Evolutionary conservation across 176 grass and related monocot species (phyloP).

Genomic region (Puya raimondii): DNA sequence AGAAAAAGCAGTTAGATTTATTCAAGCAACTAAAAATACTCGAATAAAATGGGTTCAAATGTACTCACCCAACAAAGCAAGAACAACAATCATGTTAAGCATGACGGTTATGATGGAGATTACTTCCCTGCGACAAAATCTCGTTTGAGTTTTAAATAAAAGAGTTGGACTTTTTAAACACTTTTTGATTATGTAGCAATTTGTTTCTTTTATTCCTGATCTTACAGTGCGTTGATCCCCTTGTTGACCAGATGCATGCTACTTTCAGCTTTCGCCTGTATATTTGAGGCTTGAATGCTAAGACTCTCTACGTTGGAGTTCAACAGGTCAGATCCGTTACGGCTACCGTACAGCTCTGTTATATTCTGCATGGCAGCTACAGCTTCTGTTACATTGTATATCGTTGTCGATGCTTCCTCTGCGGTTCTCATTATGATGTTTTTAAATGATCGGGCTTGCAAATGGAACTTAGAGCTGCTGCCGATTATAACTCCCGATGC

Average conservation of each 20-base stretch:
- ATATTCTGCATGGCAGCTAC: conserved; percentile 53
- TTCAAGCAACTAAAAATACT: not conserved
- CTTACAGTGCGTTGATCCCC: conserved; percentile 73
- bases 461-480: conserved; percentile 48
- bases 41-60: not conserved
- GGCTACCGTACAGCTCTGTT: conserved; percentile 28
- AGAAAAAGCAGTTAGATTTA: conserved; percentile 12
- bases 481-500: conserved; percentile 41
- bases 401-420: conserved; percentile 43
- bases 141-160: not conserved
- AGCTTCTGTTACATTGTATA: conserved; percentile 65
- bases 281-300: conserved; percentile 45
- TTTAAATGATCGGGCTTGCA: conserved; percentile 48
- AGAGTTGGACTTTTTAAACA: not conserved
- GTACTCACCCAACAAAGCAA: conserved; percentile 49
- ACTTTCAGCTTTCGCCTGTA: conserved; percentile 48
- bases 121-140: conserved; percentile 35
- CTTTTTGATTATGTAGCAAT: not conserved
- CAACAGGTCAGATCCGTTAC: conserved; percentile 39
- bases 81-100: conserved; percentile 41
- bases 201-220: not conserved
- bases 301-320: conserved; percentile 53
- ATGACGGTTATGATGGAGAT: conserved; percentile 48
- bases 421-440: conserved; percentile 44
- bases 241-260: conserved; percentile 56